Evolutionary conservation across 306 rosid genomes (phyloP).

Genomic region (Mimosa pudica): DNA sequence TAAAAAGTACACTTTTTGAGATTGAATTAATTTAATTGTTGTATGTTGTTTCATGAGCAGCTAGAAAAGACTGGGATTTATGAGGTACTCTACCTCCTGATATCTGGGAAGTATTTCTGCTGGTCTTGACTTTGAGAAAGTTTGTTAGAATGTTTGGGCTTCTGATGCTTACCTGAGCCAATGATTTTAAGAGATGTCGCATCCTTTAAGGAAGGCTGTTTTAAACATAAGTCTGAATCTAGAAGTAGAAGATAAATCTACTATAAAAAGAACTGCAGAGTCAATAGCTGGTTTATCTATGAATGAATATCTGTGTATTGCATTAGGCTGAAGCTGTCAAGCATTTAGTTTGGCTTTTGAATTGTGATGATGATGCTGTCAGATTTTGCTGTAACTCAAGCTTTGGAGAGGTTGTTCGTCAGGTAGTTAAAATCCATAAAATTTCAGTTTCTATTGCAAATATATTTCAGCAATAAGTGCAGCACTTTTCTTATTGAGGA

Average conservation of each 20-base stretch:
- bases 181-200: no score
- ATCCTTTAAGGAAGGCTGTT: no score
- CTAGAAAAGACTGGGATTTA: constrained; percentile 62
- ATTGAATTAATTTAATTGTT: constrained; percentile 32
- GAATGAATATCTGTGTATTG: constrained; percentile 73
- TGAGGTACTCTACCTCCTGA: constrained; percentile 48
- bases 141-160: constrained; percentile 26
- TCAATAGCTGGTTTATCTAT: constrained; percentile 78
- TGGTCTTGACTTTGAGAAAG: constrained; percentile 56
- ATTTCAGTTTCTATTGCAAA: constrained; percentile 24
- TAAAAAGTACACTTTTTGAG: constrained; percentile 21
- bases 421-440: constrained; percentile 50
- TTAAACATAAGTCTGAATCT: constrained; percentile 19
- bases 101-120: constrained; percentile 54
- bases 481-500: constrained; percentile 1
- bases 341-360: constrained; percentile 63
- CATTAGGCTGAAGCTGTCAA: constrained; percentile 89
- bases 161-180: no score
- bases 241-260: constrained; percentile 68
- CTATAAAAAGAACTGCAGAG: constrained; percentile 62
- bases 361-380: constrained; percentile 46
- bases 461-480: constrained; percentile 6
- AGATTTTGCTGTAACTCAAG: constrained; percentile 55
- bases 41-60: constrained; percentile 61
- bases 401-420: constrained; percentile 75